phyloP scores from a whole-genome alignment of 106 monocot species.

The Vanilla planifolia region DNA sequence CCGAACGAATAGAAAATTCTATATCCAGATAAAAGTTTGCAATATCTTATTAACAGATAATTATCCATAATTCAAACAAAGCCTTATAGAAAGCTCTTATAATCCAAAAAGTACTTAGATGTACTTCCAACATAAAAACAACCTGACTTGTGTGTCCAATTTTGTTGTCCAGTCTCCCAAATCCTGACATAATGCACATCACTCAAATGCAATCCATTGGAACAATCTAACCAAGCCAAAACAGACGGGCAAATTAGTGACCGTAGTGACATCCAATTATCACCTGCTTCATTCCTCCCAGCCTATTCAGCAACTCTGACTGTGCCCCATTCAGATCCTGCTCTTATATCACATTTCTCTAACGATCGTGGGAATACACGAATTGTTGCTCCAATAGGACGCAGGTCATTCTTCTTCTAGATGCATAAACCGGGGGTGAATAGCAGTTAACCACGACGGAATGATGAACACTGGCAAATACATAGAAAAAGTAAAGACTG shows the following conservation, averaged over 20 bases:
- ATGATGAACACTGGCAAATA: not conserved
- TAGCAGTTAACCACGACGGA: not conserved
- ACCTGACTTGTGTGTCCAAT: slow-evolving; percentile 52
- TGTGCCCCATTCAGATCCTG: slow-evolving; percentile 58
- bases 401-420: slow-evolving; percentile 2
- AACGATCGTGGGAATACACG: not conserved
- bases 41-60: not conserved
- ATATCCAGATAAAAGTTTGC: not conserved
- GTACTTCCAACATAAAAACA: not conserved
- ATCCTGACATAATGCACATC: slow-evolving; percentile 30
- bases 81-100: too few species aligned
- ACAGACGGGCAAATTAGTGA: not conserved
- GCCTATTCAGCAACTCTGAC: slow-evolving; percentile 35
- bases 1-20: not conserved
- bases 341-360: not conserved
- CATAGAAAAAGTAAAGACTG: too few species aligned
- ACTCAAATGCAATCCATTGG: not conserved
- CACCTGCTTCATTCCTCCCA: slow-evolving; percentile 54
- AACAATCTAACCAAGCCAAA: slow-evolving; percentile 5
- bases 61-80: too few species aligned
- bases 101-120: too few species aligned
- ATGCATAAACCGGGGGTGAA: not conserved
- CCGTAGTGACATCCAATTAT: not conserved
- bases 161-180: slow-evolving; percentile 51
- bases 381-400: not conserved